Evolutionary conservation across 164 flowering plant species (phyloP).

Genomic region (Kalanchoe fedtschenkoi): DNA sequence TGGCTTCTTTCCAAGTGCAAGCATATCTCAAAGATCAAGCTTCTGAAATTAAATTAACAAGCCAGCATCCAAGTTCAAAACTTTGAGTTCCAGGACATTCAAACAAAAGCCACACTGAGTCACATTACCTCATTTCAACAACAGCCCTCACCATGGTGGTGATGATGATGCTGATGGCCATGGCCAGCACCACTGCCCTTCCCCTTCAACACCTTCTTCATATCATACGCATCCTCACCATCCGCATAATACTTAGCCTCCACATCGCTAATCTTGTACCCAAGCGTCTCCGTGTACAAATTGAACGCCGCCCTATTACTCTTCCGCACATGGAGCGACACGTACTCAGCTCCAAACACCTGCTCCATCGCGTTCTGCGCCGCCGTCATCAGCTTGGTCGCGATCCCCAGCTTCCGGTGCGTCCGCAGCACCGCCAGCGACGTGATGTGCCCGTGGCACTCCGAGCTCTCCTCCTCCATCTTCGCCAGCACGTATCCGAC

Average conservation of each 20-base stretch:
- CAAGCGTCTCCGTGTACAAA: constrained; percentile 66
- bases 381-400: constrained; percentile 96
- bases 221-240: constrained; percentile 93
- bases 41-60: too few relatives aligned
- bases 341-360: constrained; percentile 75
- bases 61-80: too few relatives aligned
- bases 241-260: constrained; percentile 94
- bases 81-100: background rate
- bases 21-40: too few relatives aligned
- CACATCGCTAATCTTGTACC: constrained; percentile 75
- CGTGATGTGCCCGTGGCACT: constrained; percentile 96
- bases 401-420: constrained; percentile 83
- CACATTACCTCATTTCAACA: constrained; percentile 28
- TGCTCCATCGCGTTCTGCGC: constrained; percentile 95
- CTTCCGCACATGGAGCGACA: constrained; percentile 76
- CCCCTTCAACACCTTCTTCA: constrained; percentile 78
- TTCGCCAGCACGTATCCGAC: constrained; percentile 93
- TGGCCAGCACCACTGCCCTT: constrained; percentile 27
- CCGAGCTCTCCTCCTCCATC: constrained; percentile 88
- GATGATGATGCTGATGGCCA: constrained; percentile 33
- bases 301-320: constrained; percentile 88
- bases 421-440: constrained; percentile 88
- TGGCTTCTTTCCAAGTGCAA: too few relatives aligned
- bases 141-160: constrained; percentile 64
- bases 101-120: background rate